A percentile compares a stretch with the other conserved stretches of the same genome.
phyloP scores from a whole-genome alignment of 1,284 basidiomycete species.

The Grifola frondosa region DNA sequence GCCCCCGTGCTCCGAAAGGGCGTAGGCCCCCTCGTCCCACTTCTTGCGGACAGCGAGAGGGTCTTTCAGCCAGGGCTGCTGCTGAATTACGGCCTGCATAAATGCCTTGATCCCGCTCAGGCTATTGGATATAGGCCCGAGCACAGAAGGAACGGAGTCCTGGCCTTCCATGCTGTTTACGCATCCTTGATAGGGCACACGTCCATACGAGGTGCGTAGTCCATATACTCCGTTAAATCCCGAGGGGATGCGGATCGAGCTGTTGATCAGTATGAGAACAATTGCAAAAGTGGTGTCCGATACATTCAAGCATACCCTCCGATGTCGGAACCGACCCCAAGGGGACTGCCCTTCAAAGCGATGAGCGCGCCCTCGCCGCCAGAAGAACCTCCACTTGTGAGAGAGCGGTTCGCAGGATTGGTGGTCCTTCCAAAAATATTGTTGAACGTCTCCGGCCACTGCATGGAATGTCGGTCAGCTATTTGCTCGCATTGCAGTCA shows the following conservation, averaged over 20 bases:
- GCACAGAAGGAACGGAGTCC: conserved; percentile 67
- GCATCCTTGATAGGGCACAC: conserved; percentile 69
- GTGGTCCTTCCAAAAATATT: conserved; percentile 67
- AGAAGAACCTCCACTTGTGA: conserved; percentile 58
- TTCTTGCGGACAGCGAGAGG: conserved; percentile 60
- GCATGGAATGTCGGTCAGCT: conserved; percentile 1
- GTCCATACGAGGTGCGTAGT: conserved; percentile 67
- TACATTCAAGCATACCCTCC: conserved; percentile 58
- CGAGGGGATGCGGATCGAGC: conserved; percentile 64
- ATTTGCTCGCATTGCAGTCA: no score
- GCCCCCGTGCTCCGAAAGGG: conserved; percentile 56
- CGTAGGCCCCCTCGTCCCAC: conserved; percentile 64
- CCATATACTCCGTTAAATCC: conserved; percentile 55
- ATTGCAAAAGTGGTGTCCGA: not conserved
- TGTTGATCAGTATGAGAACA: conserved; percentile 13
- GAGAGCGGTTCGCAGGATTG: conserved; percentile 57
- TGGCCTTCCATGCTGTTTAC: conserved; percentile 67
- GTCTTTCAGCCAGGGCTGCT: conserved; percentile 73
- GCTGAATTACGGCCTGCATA: conserved; percentile 54
- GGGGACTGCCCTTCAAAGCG: conserved; percentile 53
- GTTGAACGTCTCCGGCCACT: conserved; percentile 67
- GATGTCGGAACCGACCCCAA: conserved; percentile 72
- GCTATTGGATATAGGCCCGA: conserved; percentile 67
- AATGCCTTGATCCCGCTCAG: conserved; percentile 63
- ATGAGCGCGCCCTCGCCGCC: conserved; percentile 62